phyloP scores from a whole-genome alignment of 805 yeast species.

The Lachancea quebecensis region DNA sequence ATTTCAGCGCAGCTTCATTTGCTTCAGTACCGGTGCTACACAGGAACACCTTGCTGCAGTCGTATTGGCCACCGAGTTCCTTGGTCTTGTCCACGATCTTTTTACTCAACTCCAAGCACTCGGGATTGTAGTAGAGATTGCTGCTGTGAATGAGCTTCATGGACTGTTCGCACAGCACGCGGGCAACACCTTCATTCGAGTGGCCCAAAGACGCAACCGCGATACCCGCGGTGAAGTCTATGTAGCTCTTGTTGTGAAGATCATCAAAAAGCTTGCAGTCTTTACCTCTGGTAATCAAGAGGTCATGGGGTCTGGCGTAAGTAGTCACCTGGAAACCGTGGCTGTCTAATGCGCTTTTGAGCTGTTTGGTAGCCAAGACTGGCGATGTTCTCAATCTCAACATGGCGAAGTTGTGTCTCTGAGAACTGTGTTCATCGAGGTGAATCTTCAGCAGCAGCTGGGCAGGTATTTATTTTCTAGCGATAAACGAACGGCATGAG shows the following conservation, averaged over 20 bases:
- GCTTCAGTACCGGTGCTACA: conserved; percentile 76
- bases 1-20: conserved; percentile 71
- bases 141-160: conserved; percentile 72
- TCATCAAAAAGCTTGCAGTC: conserved; percentile 77
- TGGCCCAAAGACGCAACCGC: conserved; percentile 97
- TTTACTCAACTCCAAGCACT: conserved; percentile 73
- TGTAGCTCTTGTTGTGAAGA: conserved; percentile 63
- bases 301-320: conserved; percentile 62
- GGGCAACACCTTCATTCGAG: conserved; percentile 64
- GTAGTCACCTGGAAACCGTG: conserved; percentile 53
- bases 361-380: background rate
- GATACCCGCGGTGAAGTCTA: conserved; percentile 93
- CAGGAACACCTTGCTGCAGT: conserved; percentile 69
- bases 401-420: background rate
- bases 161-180: conserved; percentile 68
- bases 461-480: too few species aligned
- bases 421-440: background rate
- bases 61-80: conserved; percentile 68
- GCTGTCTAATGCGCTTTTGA: conserved; percentile 9
- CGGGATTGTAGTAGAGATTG: conserved; percentile 76
- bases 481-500: too few species aligned
- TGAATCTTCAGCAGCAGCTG: background rate
- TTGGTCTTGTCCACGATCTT: conserved; percentile 64
- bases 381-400: conserved; percentile 1
- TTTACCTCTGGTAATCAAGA: conserved; percentile 72